Conservation (phyloP, 1,139 yeast species). For the Chernovozyma sophiae-reginae region DNA sequence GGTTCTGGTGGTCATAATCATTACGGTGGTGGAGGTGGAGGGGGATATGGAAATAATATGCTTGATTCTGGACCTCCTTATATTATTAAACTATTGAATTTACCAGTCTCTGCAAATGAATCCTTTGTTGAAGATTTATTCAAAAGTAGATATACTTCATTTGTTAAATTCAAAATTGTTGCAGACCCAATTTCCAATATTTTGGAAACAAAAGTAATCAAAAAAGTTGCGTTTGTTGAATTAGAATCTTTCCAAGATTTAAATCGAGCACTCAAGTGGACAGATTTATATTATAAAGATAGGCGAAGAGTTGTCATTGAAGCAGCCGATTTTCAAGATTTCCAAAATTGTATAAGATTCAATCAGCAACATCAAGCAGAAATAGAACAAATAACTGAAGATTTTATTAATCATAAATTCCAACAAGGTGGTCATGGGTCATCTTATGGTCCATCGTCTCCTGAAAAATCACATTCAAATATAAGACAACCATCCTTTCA, state of each 20-base stretch:
- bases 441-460: constrained; percentile 8
- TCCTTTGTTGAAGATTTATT: constrained; percentile 41
- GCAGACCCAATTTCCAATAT: constrained; percentile 41
- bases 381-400: constrained; percentile 28
- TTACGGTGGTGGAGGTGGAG: constrained; percentile 8
- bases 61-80: constrained; percentile 48
- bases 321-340: constrained; percentile 47
- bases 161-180: constrained; percentile 38
- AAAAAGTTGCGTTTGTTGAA: constrained; percentile 63
- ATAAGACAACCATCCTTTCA: background rate
- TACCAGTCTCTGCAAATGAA: constrained; percentile 42
- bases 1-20: background rate
- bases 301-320: constrained; percentile 41
- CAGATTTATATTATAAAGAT: constrained; percentile 38
- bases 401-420: constrained; percentile 18
- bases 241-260: constrained; percentile 43
- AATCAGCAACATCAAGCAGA: constrained; percentile 33
- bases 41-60: constrained; percentile 8
- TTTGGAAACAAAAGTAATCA: constrained; percentile 36
- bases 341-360: constrained; percentile 41
- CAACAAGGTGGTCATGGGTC: constrained; percentile 8
- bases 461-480: background rate
- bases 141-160: constrained; percentile 38
- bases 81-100: constrained; percentile 50
- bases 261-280: constrained; percentile 44